Conservation (phyloP, 2,329 filamentous ascomycete species). For the Aureobasidium sp. region DNA sequence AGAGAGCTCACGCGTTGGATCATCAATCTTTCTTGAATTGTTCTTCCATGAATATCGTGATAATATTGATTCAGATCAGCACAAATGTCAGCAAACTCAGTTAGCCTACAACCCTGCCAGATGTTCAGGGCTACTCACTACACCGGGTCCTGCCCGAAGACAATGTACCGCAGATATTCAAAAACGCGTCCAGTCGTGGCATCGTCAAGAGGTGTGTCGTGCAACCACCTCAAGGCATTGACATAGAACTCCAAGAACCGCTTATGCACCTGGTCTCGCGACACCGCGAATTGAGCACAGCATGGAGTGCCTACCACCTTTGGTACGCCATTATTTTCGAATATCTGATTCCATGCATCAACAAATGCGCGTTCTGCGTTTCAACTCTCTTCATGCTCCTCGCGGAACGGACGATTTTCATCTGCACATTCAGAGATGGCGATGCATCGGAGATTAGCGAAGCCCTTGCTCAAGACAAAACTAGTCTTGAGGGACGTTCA, state of each 20-base stretch:
- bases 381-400: conserved; percentile 27
- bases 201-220: conserved; percentile 41
- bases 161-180: conserved; percentile 52
- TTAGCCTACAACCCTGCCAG: background rate
- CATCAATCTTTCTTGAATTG: no score
- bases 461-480: conserved; percentile 44
- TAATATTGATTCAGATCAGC: background rate
- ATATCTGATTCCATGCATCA: background rate
- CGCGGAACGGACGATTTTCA: conserved; percentile 41
- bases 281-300: conserved; percentile 51
- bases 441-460: conserved; percentile 48
- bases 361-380: background rate
- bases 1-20: no score
- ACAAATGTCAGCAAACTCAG: background rate
- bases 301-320: conserved; percentile 44
- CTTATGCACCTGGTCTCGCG: conserved; percentile 40
- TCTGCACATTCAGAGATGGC: conserved; percentile 47
- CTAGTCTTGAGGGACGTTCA: conserved; percentile 36
- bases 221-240: conserved; percentile 44
- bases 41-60: background rate
- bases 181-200: conserved; percentile 47
- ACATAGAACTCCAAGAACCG: conserved; percentile 44
- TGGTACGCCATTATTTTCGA: conserved; percentile 29
- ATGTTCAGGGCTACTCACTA: background rate
- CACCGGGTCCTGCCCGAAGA: background rate